Base-by-base conservation (phyloP, 495 filamentous ascomycete genomes). In the Oidiodendron maius region DNA sequence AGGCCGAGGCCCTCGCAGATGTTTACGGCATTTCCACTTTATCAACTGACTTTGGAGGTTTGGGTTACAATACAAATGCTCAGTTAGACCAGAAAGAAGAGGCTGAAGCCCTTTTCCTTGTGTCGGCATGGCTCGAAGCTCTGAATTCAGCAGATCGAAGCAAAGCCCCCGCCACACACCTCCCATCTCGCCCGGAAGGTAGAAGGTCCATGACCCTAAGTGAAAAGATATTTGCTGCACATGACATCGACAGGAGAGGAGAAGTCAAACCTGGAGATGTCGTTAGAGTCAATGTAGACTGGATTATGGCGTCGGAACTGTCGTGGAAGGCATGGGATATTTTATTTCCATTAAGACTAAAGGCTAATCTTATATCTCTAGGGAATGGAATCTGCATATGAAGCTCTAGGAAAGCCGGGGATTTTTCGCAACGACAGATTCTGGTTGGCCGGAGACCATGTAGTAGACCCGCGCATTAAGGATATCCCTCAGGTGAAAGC, bases 381-480 rank as follows among this genome's bases (percentile, higher is more conserved):
- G 55, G 66, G 64, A 28, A 71, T 72, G 68, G 59, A 68, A 43
- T 50, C 16, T 30, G 65, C 61, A 24, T 69, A 69, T 44, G 40
- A 67, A 20, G 4, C 22, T 2, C 37, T 75, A 6, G 64, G 64
- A 3, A 54, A 46, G 18, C 64, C 70, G 3, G 61, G 61, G 3
- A 67, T 72, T 44, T 70, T 60, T 28, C 68, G 71, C 21, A 75
- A 74, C 48, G 71, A 75, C 47, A 59, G 71, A 6, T 66, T 75
- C 46, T 75, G 71, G 71, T 61, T 75, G 4, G 68, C 65, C 2
- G 64, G 63, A 0, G 71, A 75, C 46, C 71, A 75, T 55, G 57
- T 67, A 10, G 69, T 75, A 13, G 66, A 75, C 40, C 71, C 71
- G 0, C 58, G 69, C 0, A 48, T 64, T 1, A 65, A 64, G 13